These are phyloP conservation scores for Globisporangium carolinianum DNA, from an alignment of 352 stramenopile genomes.

Conservation along the genomic window DNA sequence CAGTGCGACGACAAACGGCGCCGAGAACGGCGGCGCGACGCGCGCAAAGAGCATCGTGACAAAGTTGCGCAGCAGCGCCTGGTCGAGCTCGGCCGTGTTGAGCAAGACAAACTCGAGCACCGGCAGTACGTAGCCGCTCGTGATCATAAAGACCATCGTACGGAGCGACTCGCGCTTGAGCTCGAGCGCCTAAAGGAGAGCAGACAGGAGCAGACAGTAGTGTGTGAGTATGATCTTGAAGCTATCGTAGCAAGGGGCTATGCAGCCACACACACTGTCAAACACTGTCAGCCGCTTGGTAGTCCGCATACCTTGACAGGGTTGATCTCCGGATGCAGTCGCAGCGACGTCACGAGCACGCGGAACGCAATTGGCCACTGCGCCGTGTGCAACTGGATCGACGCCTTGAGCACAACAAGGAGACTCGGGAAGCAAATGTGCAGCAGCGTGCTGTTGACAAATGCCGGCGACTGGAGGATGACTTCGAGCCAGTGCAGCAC, in stretches of 20 bases:
- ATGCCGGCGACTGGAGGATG: slow-evolving; percentile 60
- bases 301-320: slow-evolving; percentile 54
- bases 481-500: slow-evolving; percentile 81
- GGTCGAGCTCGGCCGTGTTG: slow-evolving; percentile 76
- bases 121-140: slow-evolving; percentile 76
- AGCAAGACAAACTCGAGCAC: slow-evolving; percentile 79
- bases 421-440: slow-evolving; percentile 84
- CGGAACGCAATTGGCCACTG: slow-evolving; percentile 82
- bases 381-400: slow-evolving; percentile 65
- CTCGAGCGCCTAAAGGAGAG: slow-evolving; percentile 43
- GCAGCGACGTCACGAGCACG: slow-evolving; percentile 70
- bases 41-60: slow-evolving; percentile 72
- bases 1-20: slow-evolving; percentile 63
- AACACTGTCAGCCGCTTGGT: no score
- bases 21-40: slow-evolving; percentile 70
- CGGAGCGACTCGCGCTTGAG: slow-evolving; percentile 79
- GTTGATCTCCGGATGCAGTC: slow-evolving; percentile 72
- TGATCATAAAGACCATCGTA: slow-evolving; percentile 87
- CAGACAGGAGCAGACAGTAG: neutral
- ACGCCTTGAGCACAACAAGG: slow-evolving; percentile 67
- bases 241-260: no score
- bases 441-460: slow-evolving; percentile 79
- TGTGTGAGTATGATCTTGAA: neutral
- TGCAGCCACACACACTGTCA: no score
- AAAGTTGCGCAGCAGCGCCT: slow-evolving; percentile 81